Conservation (phyloP, 75 land plant genomes). For the Picea sitchensis region DNA sequence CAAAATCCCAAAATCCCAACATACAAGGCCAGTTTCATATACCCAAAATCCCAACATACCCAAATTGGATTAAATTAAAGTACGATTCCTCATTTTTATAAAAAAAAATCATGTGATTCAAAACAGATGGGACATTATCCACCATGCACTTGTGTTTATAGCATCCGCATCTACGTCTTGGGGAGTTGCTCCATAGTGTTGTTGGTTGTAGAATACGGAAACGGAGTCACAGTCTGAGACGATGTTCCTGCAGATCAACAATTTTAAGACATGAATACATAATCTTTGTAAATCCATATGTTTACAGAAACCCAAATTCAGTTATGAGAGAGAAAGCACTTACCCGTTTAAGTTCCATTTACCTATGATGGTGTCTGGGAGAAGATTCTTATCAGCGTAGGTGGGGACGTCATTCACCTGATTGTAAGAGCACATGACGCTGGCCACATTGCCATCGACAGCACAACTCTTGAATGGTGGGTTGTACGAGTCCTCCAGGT, state of each 20-base stretch:
- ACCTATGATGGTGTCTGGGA: conserved; percentile 41
- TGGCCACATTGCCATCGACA: conserved; percentile 65
- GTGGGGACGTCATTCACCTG: conserved; percentile 86
- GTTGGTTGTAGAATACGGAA: conserved; percentile 53
- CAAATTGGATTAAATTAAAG: too few relatives aligned
- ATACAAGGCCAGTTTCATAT: too few relatives aligned
- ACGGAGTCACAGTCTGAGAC: conserved; percentile 96
- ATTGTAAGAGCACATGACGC: conserved; percentile 97
- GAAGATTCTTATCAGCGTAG: conserved; percentile 72
- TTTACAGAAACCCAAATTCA: too few relatives aligned
- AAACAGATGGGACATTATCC: too few relatives aligned
- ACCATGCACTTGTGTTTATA: conserved; percentile 57
- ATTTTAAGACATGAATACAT: too few relatives aligned
- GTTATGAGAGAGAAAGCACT: background rate
- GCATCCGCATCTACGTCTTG: conserved; percentile 79
- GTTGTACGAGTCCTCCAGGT: conserved; percentile 78
- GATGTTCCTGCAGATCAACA: conserved; percentile 51
- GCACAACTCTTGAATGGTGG: conserved; percentile 77
- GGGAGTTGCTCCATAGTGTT: conserved; percentile 66
- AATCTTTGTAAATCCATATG: too few relatives aligned
- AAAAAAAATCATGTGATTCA: too few relatives aligned
- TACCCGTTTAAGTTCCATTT: conserved; percentile 83
- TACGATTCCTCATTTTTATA: too few relatives aligned
- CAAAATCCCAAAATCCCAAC: too few relatives aligned
- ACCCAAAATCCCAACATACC: too few relatives aligned